Base-by-base conservation (phyloP, 225 moss, liverwort and hornwort genomes). In the Straminergon stramineum region DNA sequence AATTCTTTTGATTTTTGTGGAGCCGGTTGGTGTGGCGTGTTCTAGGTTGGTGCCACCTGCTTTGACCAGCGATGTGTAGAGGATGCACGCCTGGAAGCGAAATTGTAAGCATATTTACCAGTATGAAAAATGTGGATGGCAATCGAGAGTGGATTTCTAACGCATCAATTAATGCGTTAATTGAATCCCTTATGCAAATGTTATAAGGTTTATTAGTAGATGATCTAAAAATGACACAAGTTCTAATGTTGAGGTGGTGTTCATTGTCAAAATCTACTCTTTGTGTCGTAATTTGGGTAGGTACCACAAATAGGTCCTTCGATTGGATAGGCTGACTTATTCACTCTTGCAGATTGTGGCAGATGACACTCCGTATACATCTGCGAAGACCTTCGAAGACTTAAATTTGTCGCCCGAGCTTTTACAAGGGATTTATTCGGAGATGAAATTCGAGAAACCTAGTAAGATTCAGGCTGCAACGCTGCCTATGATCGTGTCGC, bases 401-500 rank as follows among this genome's bases (percentile, higher is more conserved):
- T 89, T 99, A 58, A 94, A 95, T 53, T 92, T 99, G 64, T 96
- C 96, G 37, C 85, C 92, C 5, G 91, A 92, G 71, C 93, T 99
- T 35, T 84, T 96, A 55, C 95, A 94, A 92, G 99, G 99, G 26
- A 70, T 99, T 68, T 99, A 99, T 91, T 95, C 96, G 27, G 99
- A 97, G 89, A 99, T 99, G 99, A 97, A 95, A 80, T 99, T 99
- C 78, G 97, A 97, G 75, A 99, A 97, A 87, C 99, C 99, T 30
- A 99, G 99, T 79, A 96, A 94, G 91, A 99, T 97, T 75, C 99
- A 99, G 91, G 97, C 97, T 86, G 97, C 92, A 64, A 99, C 99
- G 28, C 92, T 99, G 92, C 99, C 99, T 48, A 92, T 99, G 95
- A 99, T 99, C 75, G 94, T 97, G 51, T 81, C 87, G 31, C 97